Evolutionary conservation across 805 yeast species (phyloP).

Genomic region (Candida rishiriensis): DNA sequence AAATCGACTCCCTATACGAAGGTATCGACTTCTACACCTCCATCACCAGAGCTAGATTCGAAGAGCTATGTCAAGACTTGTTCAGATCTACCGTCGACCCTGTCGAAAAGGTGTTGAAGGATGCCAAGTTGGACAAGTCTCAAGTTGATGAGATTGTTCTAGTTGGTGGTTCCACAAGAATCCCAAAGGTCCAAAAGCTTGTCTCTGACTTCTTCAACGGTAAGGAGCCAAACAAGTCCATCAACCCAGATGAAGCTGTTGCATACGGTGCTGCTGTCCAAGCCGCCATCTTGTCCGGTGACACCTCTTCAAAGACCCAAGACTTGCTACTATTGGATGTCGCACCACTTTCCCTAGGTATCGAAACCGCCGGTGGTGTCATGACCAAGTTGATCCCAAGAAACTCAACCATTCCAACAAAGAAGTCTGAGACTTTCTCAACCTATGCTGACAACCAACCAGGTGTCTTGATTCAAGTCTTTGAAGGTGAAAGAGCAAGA

Average conservation of each 20-base stretch:
- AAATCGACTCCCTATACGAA: slow-evolving; percentile 91
- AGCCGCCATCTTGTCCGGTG: slow-evolving; percentile 96
- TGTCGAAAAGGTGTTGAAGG: slow-evolving; percentile 91
- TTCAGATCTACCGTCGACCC: slow-evolving; percentile 94
- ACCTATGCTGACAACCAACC: slow-evolving; percentile 97
- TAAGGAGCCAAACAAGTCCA: slow-evolving; percentile 93
- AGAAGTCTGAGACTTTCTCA: slow-evolving; percentile 93
- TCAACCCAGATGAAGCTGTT: slow-evolving; percentile 98
- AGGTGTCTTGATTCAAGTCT: slow-evolving; percentile 93
- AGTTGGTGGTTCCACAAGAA: slow-evolving; percentile 98
- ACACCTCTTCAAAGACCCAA: slow-evolving; percentile 90
- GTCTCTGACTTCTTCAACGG: slow-evolving; percentile 96
- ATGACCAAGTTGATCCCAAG: slow-evolving; percentile 88
- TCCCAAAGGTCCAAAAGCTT: slow-evolving; percentile 93
- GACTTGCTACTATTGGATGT: slow-evolving; percentile 92
- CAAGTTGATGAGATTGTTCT: slow-evolving; percentile 87
- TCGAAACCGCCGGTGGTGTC: slow-evolving; percentile 97
- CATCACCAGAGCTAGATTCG: slow-evolving; percentile 96
- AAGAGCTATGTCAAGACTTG: slow-evolving; percentile 90
- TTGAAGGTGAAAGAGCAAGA: slow-evolving; percentile 99
- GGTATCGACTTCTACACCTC: slow-evolving; percentile 97
- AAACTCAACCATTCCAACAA: slow-evolving; percentile 95
- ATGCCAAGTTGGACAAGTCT: slow-evolving; percentile 86
- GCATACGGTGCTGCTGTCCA: slow-evolving; percentile 99
- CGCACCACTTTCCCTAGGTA: slow-evolving; percentile 88